Evolutionary conservation across 2,329 filamentous ascomycete genomes (phyloP).

Genomic region (Beauveria asiatica): DNA sequence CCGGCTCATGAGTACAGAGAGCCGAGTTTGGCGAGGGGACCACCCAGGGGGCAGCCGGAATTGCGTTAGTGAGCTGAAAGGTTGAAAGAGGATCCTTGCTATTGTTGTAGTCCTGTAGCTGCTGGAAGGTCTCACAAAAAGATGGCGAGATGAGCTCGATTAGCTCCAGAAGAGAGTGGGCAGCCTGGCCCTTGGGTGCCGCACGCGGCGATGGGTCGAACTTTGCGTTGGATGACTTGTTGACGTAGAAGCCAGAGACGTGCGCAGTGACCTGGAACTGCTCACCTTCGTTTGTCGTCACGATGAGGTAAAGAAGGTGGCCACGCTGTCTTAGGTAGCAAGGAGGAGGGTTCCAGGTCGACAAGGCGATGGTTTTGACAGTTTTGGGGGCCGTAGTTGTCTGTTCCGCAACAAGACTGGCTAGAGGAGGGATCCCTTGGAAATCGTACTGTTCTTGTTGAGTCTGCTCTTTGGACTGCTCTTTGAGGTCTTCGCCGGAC

Average conservation of each 20-base stretch:
- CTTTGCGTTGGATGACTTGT: conserved; percentile 89
- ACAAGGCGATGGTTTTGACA: conserved; percentile 79
- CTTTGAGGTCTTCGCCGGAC: conserved; percentile 18
- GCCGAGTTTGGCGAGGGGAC: conserved; percentile 61
- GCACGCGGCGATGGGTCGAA: conserved; percentile 83
- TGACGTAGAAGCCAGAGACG: conserved; percentile 92
- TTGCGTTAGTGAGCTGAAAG: conserved; percentile 92
- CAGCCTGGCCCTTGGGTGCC: conserved; percentile 66
- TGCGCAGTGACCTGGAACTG: conserved; percentile 90
- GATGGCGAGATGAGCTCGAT: conserved; percentile 74
- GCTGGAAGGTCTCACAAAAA: conserved; percentile 66
- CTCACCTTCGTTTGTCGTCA: conserved; percentile 90
- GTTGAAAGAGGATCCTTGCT: conserved; percentile 80
- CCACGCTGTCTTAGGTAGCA: conserved; percentile 85
- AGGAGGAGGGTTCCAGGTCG: conserved; percentile 93
- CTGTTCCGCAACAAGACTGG: conserved; percentile 60
- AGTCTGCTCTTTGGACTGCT: conserved; percentile 21
- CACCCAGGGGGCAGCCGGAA: conserved; percentile 86
- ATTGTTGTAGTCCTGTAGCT: conserved; percentile 77
- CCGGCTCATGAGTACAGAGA: conserved; percentile 64
- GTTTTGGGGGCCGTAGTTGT: conserved; percentile 73
- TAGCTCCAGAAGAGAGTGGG: conserved; percentile 80
- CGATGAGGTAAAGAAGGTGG: conserved; percentile 81
- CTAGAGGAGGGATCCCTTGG: conserved; percentile 56
- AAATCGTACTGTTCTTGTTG: conserved; percentile 67